Evolutionary conservation across 2,329 filamentous ascomycete genomes (phyloP).

Genomic region (Blastomyces silverae): DNA sequence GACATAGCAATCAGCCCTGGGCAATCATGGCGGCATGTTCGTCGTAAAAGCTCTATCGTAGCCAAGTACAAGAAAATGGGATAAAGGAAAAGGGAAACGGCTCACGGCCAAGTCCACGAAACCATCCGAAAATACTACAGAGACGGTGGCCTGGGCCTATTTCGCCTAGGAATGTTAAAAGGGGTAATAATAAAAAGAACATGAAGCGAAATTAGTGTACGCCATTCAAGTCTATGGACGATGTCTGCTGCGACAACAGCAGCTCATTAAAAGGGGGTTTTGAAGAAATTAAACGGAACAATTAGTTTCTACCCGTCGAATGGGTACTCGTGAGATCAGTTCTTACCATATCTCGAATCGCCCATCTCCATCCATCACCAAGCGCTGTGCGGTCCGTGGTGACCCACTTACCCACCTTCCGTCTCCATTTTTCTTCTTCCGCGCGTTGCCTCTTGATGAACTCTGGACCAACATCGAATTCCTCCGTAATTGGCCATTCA

Average conservation of each 20-base stretch:
- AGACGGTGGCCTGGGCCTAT: neutral
- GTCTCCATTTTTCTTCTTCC: conserved; percentile 86
- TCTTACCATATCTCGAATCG: conserved; percentile 48
- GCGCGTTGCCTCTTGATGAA: conserved; percentile 83
- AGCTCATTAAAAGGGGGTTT: neutral
- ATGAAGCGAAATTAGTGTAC: neutral
- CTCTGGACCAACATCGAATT: conserved; percentile 94
- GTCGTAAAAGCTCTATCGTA: conserved; percentile 10
- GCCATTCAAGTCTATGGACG: conserved; percentile 3
- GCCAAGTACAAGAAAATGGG: conserved; percentile 4
- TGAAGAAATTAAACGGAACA: neutral
- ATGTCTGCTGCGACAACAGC: neutral
- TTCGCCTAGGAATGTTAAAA: neutral
- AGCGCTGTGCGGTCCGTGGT: conserved; percentile 46
- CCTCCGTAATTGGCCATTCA: conserved; percentile 83
- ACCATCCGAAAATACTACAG: conserved; percentile 4
- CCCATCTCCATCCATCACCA: conserved; percentile 67
- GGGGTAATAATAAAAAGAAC: neutral
- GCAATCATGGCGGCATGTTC: conserved; percentile 13
- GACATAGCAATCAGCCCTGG: conserved; percentile 15
- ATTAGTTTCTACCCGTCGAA: conserved; percentile 4
- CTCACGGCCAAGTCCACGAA: neutral
- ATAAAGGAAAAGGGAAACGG: neutral
- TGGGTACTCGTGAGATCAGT: conserved; percentile 19
- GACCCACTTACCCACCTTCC: conserved; percentile 82